A percentile compares a stretch with the other conserved stretches of the same genome.
These are phyloP conservation scores for Zygoascus hellenicus DNA, from an alignment of 1,139 yeast species.

Conservation along the genomic window DNA sequence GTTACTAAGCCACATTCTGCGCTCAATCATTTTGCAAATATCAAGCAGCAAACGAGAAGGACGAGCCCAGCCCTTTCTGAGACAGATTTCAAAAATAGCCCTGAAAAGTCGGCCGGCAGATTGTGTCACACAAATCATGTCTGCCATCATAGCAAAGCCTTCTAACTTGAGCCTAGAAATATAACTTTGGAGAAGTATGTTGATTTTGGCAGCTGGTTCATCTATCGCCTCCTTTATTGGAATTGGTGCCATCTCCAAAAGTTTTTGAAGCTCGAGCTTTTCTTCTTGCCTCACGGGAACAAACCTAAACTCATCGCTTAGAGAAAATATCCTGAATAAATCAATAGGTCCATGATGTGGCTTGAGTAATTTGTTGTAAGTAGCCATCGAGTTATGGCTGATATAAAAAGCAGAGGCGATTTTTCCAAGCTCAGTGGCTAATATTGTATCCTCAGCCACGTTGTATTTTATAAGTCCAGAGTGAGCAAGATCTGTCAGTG, in stretches of 20 bases:
- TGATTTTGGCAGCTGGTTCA: constrained; percentile 75
- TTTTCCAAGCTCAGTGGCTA: constrained; percentile 71
- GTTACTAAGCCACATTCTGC: constrained; percentile 75
- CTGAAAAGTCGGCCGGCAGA: constrained; percentile 86
- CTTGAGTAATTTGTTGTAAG: constrained; percentile 54
- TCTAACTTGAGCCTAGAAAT: constrained; percentile 69
- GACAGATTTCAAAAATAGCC: constrained; percentile 76
- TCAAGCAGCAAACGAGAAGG: constrained; percentile 54
- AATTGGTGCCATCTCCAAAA: constrained; percentile 73
- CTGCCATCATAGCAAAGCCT: constrained; percentile 89
- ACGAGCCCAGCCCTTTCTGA: constrained; percentile 67
- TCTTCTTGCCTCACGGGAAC: constrained; percentile 88
- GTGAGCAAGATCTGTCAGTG: constrained; percentile 52
- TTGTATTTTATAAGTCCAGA: constrained; percentile 59
- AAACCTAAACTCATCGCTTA: constrained; percentile 78
- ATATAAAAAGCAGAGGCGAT: constrained; percentile 88
- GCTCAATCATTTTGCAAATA: constrained; percentile 74
- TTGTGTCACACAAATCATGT: constrained; percentile 89
- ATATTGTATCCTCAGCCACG: constrained; percentile 40
- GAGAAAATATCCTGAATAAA: constrained; percentile 65
- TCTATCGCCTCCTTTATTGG: constrained; percentile 71
- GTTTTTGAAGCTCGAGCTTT: constrained; percentile 61
- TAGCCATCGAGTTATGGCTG: constrained; percentile 59
- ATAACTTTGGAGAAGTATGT: constrained; percentile 75
- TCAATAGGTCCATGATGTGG: constrained; percentile 70